These are phyloP conservation scores for Mycosarcoma mackinlayi DNA, from an alignment of 1,284 basidiomycete genomes.

Conservation along the genomic window DNA sequence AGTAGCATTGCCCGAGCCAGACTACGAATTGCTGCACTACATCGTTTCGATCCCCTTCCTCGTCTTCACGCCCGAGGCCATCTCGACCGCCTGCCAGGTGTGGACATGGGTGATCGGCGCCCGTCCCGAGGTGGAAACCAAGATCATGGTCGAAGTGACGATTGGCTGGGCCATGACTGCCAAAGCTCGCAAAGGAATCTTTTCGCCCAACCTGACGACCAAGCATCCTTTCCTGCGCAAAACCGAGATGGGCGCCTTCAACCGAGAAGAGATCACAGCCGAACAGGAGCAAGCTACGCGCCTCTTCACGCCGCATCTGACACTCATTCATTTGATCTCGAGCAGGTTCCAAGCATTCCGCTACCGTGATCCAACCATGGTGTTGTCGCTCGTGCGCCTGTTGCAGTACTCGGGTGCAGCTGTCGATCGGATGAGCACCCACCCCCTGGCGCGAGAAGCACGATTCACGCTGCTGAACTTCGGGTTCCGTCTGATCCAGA, in stretches of 20 bases:
- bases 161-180: slow-evolving; percentile 87
- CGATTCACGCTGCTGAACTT: slow-evolving; percentile 90
- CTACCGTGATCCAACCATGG: slow-evolving; percentile 84
- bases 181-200: slow-evolving; percentile 74
- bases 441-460: slow-evolving; percentile 88
- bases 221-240: slow-evolving; percentile 86
- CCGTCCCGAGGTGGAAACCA: slow-evolving; percentile 80
- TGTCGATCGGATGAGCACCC: slow-evolving; percentile 76
- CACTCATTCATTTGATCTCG: slow-evolving; percentile 88
- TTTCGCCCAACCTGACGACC: slow-evolving; percentile 72
- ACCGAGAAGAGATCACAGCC: slow-evolving; percentile 84
- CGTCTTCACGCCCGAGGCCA: slow-evolving; percentile 85
- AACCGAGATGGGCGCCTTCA: slow-evolving; percentile 88
- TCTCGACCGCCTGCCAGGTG: slow-evolving; percentile 87
- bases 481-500: slow-evolving; percentile 90
- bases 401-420: slow-evolving; percentile 74
- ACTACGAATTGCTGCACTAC: slow-evolving; percentile 86
- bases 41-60: slow-evolving; percentile 89
- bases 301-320: slow-evolving; percentile 78
- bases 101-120: slow-evolving; percentile 98
- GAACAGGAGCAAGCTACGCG: slow-evolving; percentile 78
- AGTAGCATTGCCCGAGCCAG: slow-evolving; percentile 71
- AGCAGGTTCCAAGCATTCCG: slow-evolving; percentile 93
- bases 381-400: slow-evolving; percentile 84
- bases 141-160: slow-evolving; percentile 84